Evolutionary conservation across 495 filamentous ascomycete genomes (phyloP), one percentile per base, ranked within the genome.

Genomic region (Penicillium cosmopolitanum): DNA sequence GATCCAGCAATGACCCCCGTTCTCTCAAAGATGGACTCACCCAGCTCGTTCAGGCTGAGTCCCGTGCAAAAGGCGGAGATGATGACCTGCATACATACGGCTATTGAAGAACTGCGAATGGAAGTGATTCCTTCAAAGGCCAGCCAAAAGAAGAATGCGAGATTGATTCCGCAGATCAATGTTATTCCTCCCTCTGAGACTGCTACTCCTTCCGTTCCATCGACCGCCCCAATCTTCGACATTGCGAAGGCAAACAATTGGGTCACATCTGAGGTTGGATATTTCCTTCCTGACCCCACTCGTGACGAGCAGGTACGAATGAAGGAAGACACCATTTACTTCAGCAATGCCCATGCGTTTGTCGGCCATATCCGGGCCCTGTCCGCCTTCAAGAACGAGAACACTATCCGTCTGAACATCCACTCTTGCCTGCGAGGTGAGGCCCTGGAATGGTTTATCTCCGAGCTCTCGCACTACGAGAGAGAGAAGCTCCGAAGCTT

Each of bases 401-500:
- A 40, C 38, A 42, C 19, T 2, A 23, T 53, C n/a, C 16, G 34
- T 16, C 12, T 21, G 16, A 53, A 53, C 13, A 5, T 53, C 3
- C 21, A 23, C 10, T 35, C 51, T 25, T 53, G 51, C 16, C 51
- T 53, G n/a, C 16, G 51, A 40, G 51, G 51, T 6, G 8, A 19
- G 16, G 35, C 51, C 13, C 35, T 35, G 18, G 51, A 53, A 42
- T 53, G 51, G 51, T 42, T 53, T 12, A 42, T 43, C 12, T 53
- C 51, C 16, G 51, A 53, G 34, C 18, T 53, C 10, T 40, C 51
- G 13, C 51, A 42, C 5, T 23, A 8, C n/a, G 34, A 53, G 16
- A 53, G 35, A 53, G 35, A 42, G 34, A 40, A 35, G 35, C 51
- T 53, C 8, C 51, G 51, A 9, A 21, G 21, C 12, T 16, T 9